phyloP scores from a whole-genome alignment of 2,329 filamentous ascomycete species.

The Claviceps humidiphila region DNA sequence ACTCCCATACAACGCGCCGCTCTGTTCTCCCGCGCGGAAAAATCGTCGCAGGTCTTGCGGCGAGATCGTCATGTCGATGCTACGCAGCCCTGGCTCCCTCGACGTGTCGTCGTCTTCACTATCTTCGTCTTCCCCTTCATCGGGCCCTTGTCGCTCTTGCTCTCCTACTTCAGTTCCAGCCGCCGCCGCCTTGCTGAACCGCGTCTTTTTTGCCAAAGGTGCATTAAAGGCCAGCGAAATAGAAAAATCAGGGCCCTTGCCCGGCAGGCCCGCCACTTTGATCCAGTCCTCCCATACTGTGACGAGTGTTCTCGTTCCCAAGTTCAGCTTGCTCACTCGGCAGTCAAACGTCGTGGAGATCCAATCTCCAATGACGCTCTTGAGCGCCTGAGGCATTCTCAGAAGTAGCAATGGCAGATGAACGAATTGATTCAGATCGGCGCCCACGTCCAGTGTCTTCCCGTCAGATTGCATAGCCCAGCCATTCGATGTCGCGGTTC shows the following conservation, averaged over 20 bases:
- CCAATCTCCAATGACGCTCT: constrained; percentile 35
- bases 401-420: constrained; percentile 39
- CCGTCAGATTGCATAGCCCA: constrained; percentile 13
- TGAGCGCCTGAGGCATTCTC: constrained; percentile 41
- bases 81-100: constrained; percentile 19
- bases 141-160: neutral
- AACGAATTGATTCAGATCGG: constrained; percentile 23
- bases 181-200: neutral
- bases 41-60: constrained; percentile 34
- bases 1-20: constrained; percentile 1
- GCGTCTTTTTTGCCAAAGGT: constrained; percentile 15
- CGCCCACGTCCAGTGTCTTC: neutral
- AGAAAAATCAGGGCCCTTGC: constrained; percentile 29
- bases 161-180: neutral
- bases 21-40: constrained; percentile 23
- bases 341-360: constrained; percentile 42
- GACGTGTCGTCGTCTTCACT: constrained; percentile 9
- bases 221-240: constrained; percentile 38
- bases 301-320: constrained; percentile 38
- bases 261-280: constrained; percentile 21
- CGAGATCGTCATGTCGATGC: constrained; percentile 39
- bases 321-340: constrained; percentile 34
- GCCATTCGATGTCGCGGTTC: neutral
- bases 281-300: constrained; percentile 40
- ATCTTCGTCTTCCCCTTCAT: constrained; percentile 1